Evolutionary conservation across 2,329 filamentous ascomycete species (phyloP).

Genomic region (Rhytidhysteron rufulum): DNA sequence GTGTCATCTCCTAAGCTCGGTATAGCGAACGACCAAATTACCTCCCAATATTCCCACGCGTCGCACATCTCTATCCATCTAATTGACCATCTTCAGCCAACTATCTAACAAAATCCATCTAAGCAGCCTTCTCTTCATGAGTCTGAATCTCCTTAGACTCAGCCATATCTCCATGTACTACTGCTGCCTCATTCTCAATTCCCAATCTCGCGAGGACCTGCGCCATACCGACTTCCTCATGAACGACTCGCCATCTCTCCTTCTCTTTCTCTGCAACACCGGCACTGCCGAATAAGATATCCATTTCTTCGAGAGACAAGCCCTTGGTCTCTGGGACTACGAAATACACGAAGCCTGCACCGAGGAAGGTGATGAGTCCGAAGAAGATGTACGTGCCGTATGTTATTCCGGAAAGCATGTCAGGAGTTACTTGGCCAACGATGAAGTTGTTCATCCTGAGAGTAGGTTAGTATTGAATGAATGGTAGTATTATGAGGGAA

Average conservation of each 20-base stretch:
- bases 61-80: too few species aligned
- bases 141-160: slow-evolving; percentile 10
- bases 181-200: neutral
- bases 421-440: slow-evolving; percentile 66
- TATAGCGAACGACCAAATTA: too few species aligned
- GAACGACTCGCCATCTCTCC: slow-evolving; percentile 70
- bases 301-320: slow-evolving; percentile 54
- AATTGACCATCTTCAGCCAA: too few species aligned
- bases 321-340: slow-evolving; percentile 54
- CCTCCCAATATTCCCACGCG: too few species aligned
- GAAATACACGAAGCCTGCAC: slow-evolving; percentile 53
- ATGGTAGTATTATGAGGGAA: neutral
- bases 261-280: slow-evolving; percentile 64
- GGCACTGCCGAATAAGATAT: slow-evolving; percentile 63
- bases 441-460: slow-evolving; percentile 51
- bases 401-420: slow-evolving; percentile 60
- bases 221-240: slow-evolving; percentile 63
- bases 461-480: neutral
- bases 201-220: slow-evolving; percentile 16
- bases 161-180: neutral
- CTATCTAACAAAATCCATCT: too few species aligned
- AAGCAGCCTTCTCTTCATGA: neutral
- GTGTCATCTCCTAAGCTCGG: too few species aligned
- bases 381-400: slow-evolving; percentile 74
- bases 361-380: slow-evolving; percentile 59